phyloP scores from a whole-genome alignment of 2,329 filamentous ascomycete genomes.

The Fusarium verrucosum region DNA sequence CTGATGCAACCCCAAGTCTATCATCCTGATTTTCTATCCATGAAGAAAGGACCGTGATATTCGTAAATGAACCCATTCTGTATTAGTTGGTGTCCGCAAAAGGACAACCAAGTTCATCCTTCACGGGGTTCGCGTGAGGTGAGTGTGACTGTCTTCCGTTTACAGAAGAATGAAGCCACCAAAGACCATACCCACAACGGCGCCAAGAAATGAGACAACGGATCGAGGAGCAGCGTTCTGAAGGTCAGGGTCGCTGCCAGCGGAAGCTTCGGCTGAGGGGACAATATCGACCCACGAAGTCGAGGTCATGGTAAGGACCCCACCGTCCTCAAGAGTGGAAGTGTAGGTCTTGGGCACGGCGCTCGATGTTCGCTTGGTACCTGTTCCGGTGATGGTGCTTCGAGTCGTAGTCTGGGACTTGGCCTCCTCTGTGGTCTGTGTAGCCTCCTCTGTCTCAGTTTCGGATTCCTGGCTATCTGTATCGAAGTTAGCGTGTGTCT shows the following conservation, averaged over 20 bases:
- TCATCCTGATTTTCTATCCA: constrained; percentile 32
- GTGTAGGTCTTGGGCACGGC: constrained; percentile 54
- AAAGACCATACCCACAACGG: constrained; percentile 43
- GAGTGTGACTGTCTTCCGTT: not conserved
- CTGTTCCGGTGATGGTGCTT: constrained; percentile 48
- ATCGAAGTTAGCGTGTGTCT: constrained; percentile 15
- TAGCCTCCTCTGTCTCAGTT: constrained; percentile 21
- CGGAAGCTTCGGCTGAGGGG: constrained; percentile 47
- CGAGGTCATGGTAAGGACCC: constrained; percentile 57
- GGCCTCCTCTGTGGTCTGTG: constrained; percentile 35
- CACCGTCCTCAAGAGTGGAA: constrained; percentile 57
- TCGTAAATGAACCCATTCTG: constrained; percentile 34
- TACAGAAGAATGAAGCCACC: constrained; percentile 46
- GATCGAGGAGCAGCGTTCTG: constrained; percentile 50
- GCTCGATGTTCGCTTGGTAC: constrained; percentile 49
- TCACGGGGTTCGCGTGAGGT: constrained; percentile 2
- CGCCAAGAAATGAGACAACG: constrained; percentile 38
- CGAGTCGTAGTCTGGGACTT: constrained; percentile 35
- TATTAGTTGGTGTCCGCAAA: not conserved
- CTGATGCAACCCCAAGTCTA: constrained; percentile 39
- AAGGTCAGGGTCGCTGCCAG: constrained; percentile 46
- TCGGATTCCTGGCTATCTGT: constrained; percentile 23
- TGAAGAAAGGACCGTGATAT: constrained; percentile 42
- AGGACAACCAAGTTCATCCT: not conserved
- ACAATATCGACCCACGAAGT: constrained; percentile 60